phyloP scores from a whole-genome alignment of 345 rosid species.

The Angophora floribunda region DNA sequence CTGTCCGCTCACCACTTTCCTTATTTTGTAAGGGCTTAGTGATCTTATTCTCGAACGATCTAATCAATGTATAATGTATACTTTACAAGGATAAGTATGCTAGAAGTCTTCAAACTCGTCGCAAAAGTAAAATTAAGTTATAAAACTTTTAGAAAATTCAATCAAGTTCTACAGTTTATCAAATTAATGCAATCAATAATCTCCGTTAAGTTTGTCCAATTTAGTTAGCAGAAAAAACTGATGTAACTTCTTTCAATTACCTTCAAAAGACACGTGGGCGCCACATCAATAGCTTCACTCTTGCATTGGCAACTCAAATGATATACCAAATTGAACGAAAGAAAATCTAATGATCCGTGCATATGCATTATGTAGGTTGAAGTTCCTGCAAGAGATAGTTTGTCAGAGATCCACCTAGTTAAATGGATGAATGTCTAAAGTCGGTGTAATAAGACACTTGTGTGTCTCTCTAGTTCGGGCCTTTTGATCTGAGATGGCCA shows the following conservation, averaged over 20 bases:
- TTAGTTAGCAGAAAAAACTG: accelerated
- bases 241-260: no score
- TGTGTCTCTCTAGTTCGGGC: no score
- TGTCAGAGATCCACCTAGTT: no score
- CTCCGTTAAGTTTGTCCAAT: background rate
- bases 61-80: no score
- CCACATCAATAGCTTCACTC: background rate
- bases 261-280: background rate
- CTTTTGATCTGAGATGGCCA: slow-evolving; percentile 46
- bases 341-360: background rate
- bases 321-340: background rate
- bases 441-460: no score
- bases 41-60: background rate
- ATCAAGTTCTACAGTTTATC: no score
- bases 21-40: no score
- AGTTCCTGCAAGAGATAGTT: no score
- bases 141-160: no score
- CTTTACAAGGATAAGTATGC: no score
- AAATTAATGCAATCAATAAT: no score
- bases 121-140: accelerated
- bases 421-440: no score
- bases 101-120: accelerated
- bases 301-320: background rate
- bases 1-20: background rate
- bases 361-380: background rate